phyloP scores from a whole-genome alignment of 257 asterid genomes.

The Buddleja alternifolia region DNA sequence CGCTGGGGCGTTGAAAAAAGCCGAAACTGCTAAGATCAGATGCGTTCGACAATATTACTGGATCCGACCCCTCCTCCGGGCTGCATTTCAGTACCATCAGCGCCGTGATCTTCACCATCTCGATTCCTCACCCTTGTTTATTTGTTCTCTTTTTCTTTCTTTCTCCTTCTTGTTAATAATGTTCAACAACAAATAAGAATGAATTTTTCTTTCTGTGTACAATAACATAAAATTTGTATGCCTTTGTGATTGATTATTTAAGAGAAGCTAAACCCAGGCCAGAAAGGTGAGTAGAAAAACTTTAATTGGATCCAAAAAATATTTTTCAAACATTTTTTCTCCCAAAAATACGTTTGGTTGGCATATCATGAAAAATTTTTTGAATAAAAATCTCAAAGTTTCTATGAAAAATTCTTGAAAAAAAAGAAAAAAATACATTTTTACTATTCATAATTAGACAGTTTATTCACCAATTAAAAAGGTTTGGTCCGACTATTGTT shows the following conservation, averaged over 20 bases:
- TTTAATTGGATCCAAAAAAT: no score
- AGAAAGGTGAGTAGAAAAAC: slow-evolving; percentile 4
- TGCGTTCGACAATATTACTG: slow-evolving; percentile 70
- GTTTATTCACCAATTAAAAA: no score
- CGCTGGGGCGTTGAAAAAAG: slow-evolving; percentile 83
- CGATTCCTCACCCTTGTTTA: background rate
- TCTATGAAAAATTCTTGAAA: no score
- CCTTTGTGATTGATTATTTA: background rate
- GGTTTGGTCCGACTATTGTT: no score
- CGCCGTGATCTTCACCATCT: slow-evolving; percentile 94
- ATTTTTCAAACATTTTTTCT: no score
- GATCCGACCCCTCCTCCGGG: slow-evolving; percentile 65
- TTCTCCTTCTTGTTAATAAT: background rate
- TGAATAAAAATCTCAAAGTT: no score
- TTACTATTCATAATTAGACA: no score
- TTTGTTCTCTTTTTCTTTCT: background rate
- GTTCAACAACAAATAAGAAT: no score
- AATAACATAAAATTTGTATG: background rate
- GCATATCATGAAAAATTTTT: no score
- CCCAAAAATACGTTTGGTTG: no score
- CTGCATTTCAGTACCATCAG: slow-evolving; percentile 72
- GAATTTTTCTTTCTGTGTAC: background rate
- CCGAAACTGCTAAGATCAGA: slow-evolving; percentile 81
- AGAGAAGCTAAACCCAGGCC: background rate
- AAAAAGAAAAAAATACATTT: no score